Evolutionary conservation across 768 basidiomycete species (phyloP), one percentile per base, ranked within the genome.

Genomic region (Russula sp.): DNA sequence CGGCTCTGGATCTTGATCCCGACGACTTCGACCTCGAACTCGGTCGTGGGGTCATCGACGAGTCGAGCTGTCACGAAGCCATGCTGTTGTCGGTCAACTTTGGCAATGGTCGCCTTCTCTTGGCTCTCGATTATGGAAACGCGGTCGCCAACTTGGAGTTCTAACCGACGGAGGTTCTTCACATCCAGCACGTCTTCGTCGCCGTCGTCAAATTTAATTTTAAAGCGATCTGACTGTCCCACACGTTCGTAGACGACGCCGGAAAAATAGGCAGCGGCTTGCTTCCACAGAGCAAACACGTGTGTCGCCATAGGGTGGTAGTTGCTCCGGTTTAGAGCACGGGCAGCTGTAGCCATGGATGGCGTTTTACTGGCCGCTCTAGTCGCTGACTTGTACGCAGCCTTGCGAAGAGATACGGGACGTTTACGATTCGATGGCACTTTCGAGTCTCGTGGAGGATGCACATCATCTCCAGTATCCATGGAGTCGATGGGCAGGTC

Each of bases 281-380:
- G 73, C 64, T 77, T 81, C 88, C 87, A 89, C 11, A 86, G 70
- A 9, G 86, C 88, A 67, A 88, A 84, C n/a, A 91, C 85, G 6
- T 82, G 82, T 13, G 85, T 86, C 22, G 80, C 75, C 6, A 58
- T 22, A 20, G 60, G 42, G 20, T 70, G 66, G 10, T 49, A 55
- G 14, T 71, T 72, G 34, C 35, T 45, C 37, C 66, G 66, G 61
- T 72, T 72, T 5, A 60, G 35, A 6, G 68, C 40, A 2, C 68
- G 63, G 44, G 27, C 37, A 14, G 27, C 52, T n/a, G 65, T 66
- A 48, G 47, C 68, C 39, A 52, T 53, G 68, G 70, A 35, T 69
- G 69, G 55, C 63, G 61, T 71, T 70, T 73, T 59, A 67, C 49
- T 69, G 64, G 47, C 63, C 20, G 66, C 61, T 32, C 50, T 64